These are phyloP conservation scores for Benincasa hispida DNA, from an alignment of 306 rosid genomes.

Conservation along the genomic window DNA sequence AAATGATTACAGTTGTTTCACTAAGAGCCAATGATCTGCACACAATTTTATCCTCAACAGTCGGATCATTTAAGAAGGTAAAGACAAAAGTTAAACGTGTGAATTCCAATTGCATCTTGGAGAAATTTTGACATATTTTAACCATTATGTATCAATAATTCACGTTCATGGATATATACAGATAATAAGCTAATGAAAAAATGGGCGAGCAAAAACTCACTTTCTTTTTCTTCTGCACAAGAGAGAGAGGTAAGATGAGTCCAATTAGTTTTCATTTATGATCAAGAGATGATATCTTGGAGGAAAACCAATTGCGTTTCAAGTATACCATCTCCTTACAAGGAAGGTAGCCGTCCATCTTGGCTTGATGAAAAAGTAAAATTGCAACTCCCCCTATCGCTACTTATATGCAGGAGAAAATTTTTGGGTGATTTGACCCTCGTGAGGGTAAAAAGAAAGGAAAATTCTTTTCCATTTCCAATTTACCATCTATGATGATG, in stretches of 20 bases:
- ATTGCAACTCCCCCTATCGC: slow-evolving; percentile 17
- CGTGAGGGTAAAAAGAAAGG: neutral
- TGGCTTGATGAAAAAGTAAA: slow-evolving; percentile 32
- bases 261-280: slow-evolving; percentile 7
- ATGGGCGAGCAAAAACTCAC: neutral
- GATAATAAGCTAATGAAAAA: neutral
- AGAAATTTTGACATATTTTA: neutral
- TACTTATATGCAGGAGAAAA: slow-evolving; percentile 11
- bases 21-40: neutral
- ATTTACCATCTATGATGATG: slow-evolving; percentile 4
- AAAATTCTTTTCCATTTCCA: neutral
- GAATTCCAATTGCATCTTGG: neutral
- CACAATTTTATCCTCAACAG: neutral
- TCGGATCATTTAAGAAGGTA: neutral
- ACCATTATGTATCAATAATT: neutral
- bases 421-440: slow-evolving; percentile 15
- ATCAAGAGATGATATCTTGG: neutral
- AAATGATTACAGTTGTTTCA: neutral
- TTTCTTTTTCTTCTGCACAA: slow-evolving; percentile 1
- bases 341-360: slow-evolving; percentile 18
- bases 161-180: slow-evolving; percentile 4
- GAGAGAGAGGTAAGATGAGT: neutral
- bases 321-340: slow-evolving; percentile 39
- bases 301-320: slow-evolving; percentile 27
- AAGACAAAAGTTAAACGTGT: neutral